Conservation (phyloP, 805 yeast species). For the Metschnikowia gelsemii region DNA sequence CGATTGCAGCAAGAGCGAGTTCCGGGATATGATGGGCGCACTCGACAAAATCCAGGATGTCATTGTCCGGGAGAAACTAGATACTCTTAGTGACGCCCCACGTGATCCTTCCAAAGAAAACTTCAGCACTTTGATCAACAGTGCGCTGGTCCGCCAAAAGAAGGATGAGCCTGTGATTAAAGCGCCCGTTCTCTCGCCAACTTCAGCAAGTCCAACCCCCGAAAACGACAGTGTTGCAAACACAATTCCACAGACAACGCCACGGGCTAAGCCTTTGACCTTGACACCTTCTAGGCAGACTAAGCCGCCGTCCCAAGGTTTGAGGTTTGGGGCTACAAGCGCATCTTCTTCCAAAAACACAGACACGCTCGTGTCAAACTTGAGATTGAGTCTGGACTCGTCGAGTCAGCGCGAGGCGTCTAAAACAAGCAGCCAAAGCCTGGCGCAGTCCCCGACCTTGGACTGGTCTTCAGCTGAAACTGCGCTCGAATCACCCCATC, state of each 20-base stretch:
- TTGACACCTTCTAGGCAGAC: conserved; percentile 8
- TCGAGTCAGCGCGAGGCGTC: not conserved
- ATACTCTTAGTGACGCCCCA: conserved; percentile 5
- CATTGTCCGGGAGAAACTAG: conserved; percentile 11
- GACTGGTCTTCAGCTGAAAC: conserved; percentile 12
- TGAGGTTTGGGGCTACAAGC: conserved; percentile 14
- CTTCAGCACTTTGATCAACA: conserved; percentile 33
- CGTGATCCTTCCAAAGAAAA: conserved; percentile 11
- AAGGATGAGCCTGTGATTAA: conserved; percentile 24
- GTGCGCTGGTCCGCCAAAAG: conserved; percentile 27
- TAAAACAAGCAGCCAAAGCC: not conserved
- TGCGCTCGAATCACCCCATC: conserved; percentile 1
- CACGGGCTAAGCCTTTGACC: conserved; percentile 9
- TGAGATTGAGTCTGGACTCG: conserved; percentile 4
- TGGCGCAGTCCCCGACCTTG: not conserved
- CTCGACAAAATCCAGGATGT: conserved; percentile 11
- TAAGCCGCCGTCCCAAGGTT: too few species aligned
- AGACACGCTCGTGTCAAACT: conserved; percentile 1
- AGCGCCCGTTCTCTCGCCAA: conserved; percentile 22
- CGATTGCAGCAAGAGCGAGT: conserved; percentile 37
- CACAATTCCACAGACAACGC: conserved; percentile 2
- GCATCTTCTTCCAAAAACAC: conserved; percentile 2
- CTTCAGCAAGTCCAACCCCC: conserved; percentile 4
- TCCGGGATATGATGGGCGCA: conserved; percentile 27
- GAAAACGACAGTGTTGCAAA: not conserved